phyloP scores from a whole-genome alignment of 306 rosid genomes.

The Vicia sativa region DNA sequence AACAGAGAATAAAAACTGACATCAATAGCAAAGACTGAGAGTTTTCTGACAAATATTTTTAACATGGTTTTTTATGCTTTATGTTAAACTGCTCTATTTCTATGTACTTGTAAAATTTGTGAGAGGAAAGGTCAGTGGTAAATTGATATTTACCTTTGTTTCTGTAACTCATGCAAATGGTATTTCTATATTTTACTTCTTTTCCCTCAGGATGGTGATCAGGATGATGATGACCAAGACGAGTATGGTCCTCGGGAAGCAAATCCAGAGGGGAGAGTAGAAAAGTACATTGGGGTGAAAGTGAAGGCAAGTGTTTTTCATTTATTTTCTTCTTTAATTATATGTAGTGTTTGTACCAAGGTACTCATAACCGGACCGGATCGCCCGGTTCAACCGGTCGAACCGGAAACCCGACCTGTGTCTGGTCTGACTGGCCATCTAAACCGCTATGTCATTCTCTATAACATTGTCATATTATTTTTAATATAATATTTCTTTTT shows the following conservation, averaged over 20 bases:
- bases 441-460: no score
- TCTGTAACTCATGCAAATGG: slow-evolving; percentile 20
- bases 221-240: slow-evolving; percentile 79
- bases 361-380: no score
- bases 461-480: no score
- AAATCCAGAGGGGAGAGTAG: slow-evolving; percentile 88
- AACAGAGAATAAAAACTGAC: background rate
- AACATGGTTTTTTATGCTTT: background rate
- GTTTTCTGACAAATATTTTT: background rate
- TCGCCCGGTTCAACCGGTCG: no score
- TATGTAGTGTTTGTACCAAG: slow-evolving; percentile 10
- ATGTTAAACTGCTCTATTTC: slow-evolving; percentile 27
- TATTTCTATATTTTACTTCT: slow-evolving; percentile 36
- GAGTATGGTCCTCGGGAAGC: slow-evolving; percentile 84
- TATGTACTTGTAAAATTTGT: slow-evolving; percentile 15
- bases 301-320: slow-evolving; percentile 77
- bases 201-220: slow-evolving; percentile 75
- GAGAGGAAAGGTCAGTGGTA: background rate
- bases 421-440: no score
- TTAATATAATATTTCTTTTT: no score
- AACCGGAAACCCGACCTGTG: no score
- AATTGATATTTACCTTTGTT: slow-evolving; percentile 8
- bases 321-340: slow-evolving; percentile 8
- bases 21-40: background rate
- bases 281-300: slow-evolving; percentile 97